Evolutionary conservation across 2,329 filamentous ascomycete species (phyloP).

Genomic region (Colletotrichum abscissum): DNA sequence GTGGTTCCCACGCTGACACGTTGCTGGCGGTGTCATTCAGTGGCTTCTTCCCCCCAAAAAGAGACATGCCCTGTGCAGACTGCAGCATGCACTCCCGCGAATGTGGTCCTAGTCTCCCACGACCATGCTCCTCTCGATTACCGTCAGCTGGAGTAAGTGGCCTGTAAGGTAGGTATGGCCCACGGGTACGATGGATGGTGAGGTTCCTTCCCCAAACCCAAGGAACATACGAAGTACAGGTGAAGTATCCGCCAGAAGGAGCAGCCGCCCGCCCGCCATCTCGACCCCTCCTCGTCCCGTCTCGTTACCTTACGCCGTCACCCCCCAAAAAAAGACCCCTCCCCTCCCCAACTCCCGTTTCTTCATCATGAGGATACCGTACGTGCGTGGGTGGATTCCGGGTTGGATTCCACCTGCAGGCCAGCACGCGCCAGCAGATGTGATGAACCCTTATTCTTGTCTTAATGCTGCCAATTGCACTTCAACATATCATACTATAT

Average conservation of each 20-base stretch:
- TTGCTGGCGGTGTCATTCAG: background rate
- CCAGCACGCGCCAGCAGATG: conserved; percentile 34
- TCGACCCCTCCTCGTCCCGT: conserved; percentile 2
- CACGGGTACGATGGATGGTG: no score
- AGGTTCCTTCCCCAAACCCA: background rate
- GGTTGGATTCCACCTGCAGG: conserved; percentile 29
- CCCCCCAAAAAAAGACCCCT: background rate
- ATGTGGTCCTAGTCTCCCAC: conserved; percentile 13
- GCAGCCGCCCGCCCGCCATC: background rate
- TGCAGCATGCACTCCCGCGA: conserved; percentile 25
- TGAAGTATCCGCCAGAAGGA: background rate
- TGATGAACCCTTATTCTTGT: conserved; percentile 34
- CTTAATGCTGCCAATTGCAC: conserved; percentile 11
- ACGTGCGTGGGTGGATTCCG: conserved; percentile 31
- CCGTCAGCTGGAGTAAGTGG: background rate
- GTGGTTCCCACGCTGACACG: background rate
- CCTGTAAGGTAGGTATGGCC: no score
- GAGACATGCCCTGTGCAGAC: background rate
- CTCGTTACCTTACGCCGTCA: background rate
- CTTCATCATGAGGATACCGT: conserved; percentile 26
- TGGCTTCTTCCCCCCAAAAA: background rate
- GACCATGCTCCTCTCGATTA: background rate
- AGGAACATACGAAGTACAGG: background rate
- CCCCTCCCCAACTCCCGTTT: conserved; percentile 26
- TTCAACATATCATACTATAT: conserved; percentile 3